A percentile compares a stretch with the other conserved stretches of the same genome.
Evolutionary conservation across 192 early-diverging fungal genomes (phyloP).

Genomic region (Hyaloraphidium curvatum): DNA sequence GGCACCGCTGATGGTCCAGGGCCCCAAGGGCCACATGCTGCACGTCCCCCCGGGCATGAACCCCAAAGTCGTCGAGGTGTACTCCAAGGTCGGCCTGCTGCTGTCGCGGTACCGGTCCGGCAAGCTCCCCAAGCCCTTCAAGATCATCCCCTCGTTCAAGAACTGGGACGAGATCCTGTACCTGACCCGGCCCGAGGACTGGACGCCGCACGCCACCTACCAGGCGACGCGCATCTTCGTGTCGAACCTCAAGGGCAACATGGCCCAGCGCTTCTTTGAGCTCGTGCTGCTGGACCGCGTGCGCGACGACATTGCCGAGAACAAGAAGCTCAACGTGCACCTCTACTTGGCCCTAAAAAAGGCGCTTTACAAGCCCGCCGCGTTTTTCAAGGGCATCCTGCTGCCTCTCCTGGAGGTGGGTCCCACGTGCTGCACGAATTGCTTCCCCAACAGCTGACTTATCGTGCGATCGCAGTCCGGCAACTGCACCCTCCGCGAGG

Average conservation of each 20-base stretch:
- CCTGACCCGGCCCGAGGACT: constrained; percentile 70
- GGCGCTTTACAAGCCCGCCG: constrained; percentile 85
- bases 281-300: constrained; percentile 80
- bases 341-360: constrained; percentile 94
- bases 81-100: constrained; percentile 80
- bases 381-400: constrained; percentile 93
- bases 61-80: constrained; percentile 84
- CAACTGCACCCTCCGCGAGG: constrained; percentile 86
- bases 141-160: constrained; percentile 83
- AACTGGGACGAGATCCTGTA: constrained; percentile 97
- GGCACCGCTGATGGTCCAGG: too few relatives aligned
- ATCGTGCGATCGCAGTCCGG: constrained; percentile 7
- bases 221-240: constrained; percentile 92
- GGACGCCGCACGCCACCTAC: constrained; percentile 94
- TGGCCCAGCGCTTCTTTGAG: constrained; percentile 77
- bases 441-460: not conserved
- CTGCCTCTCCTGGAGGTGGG: constrained; percentile 79
- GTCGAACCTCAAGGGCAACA: constrained; percentile 85
- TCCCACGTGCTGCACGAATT: not conserved
- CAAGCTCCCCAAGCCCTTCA: constrained; percentile 92
- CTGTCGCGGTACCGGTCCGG: constrained; percentile 86
- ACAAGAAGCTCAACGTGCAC: constrained; percentile 95
- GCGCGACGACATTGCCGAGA: constrained; percentile 86
- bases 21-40: too few relatives aligned
- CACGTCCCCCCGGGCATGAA: constrained; percentile 28